Conservation (phyloP, 495 filamentous ascomycete species). For the Parathielavia appendiculata region DNA sequence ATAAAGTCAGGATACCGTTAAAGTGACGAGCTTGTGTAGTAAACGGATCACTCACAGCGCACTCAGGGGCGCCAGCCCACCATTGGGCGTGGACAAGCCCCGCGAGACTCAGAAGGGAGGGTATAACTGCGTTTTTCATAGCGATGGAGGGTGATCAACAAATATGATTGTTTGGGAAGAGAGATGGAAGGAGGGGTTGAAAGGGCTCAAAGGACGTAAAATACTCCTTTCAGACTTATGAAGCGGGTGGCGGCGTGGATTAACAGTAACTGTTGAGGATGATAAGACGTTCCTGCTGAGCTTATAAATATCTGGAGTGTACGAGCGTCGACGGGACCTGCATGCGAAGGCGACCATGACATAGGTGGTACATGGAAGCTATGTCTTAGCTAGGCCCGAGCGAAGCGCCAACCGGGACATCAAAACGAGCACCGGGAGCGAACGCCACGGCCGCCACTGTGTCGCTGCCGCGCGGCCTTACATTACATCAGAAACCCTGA, state of each 20-base stretch:
- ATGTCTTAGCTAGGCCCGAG: too few species aligned
- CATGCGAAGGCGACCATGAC: too few species aligned
- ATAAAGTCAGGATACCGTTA: not conserved
- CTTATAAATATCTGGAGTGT: too few species aligned
- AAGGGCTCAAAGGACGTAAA: not conserved
- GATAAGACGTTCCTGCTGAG: too few species aligned
- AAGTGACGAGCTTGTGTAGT: not conserved
- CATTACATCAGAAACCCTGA: not conserved
- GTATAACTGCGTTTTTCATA: constrained; percentile 20
- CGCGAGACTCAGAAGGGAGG: constrained; percentile 20
- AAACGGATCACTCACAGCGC: constrained; percentile 37
- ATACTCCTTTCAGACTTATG: too few species aligned
- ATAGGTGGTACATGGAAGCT: too few species aligned
- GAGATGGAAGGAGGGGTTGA: not conserved
- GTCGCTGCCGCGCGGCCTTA: constrained; percentile 17
- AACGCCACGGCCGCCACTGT: not conserved
- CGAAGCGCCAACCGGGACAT: not conserved
- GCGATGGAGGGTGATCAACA: not conserved
- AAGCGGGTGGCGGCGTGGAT: too few species aligned
- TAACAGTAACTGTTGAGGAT: too few species aligned
- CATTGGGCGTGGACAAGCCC: constrained; percentile 28
- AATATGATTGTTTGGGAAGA: not conserved
- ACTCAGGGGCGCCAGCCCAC: constrained; percentile 41
- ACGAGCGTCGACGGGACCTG: too few species aligned
- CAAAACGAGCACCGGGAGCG: not conserved